Evolutionary conservation across 192 early-diverging fungal species (phyloP), one percentile per base, ranked within the genome.

Genomic region (Spinellus fusiger): DNA sequence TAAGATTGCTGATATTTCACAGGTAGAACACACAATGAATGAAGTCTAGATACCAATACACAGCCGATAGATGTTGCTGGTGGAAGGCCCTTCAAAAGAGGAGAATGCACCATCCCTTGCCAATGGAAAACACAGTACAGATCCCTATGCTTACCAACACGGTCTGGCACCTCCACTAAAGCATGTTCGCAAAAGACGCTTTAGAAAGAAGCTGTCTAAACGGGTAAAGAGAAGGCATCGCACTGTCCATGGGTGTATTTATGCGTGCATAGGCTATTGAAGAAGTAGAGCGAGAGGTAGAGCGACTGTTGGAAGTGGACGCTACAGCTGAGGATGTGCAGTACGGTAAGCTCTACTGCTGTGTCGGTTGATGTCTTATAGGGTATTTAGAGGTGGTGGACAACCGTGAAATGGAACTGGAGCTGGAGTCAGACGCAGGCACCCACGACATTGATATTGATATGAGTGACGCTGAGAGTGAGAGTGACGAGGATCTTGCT

Each of bases 1-100:
- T 68, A 94, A 94, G 59, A 80, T 92, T 35, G 86, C 83, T 18
- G 90, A 93, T 64, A 89, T 94, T 29, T 89, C 83, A 0, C 92
- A 94, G 76, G 84, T 94, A 73, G 12, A n/a, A n/a, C n/a, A n/a
- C n/a, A n/a, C n/a, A n/a, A 37, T 37, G 13, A 37, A 37, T 37
- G 13, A 37, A 37, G n/a, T n/a, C n/a, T 37, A 37, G 13, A 37
- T 37, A 37, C 5, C 5, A 9, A 37, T 9, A 37, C 35, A 68
- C 3, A 59, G 60, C 10, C 8, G 22, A 4, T 27, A 84, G 81
- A 86, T 84, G 80, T 71, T 85, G 25, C 56, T 81, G 32, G 77
- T 83, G 8, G 78, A 75, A 49, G 64, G 53, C 20, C 44, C 62
- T 16, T 64, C 70, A 3, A 37, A 47, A 13, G 62, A 53, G 34